These are phyloP conservation scores for Yamadazyma philogaea DNA, from an alignment of 805 yeast species.

Conservation along the genomic window DNA sequence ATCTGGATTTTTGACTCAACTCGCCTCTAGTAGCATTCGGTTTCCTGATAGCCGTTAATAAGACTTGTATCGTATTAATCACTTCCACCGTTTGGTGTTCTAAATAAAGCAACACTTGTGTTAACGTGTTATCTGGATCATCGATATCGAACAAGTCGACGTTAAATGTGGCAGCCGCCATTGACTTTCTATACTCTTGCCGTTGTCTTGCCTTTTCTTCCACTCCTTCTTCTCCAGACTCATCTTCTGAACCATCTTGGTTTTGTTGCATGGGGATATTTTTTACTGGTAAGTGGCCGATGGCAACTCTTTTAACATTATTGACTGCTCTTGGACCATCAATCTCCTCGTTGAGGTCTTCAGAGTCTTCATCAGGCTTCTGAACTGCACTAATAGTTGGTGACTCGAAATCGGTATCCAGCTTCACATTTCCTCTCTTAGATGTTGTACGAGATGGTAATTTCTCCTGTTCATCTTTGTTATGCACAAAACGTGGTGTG, in stretches of 20 bases:
- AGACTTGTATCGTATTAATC: constrained; percentile 80
- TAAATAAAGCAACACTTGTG: constrained; percentile 76
- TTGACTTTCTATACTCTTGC: constrained; percentile 44
- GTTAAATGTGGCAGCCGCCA: constrained; percentile 59
- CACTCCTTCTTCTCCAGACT: constrained; percentile 20
- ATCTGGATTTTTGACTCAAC: constrained; percentile 65
- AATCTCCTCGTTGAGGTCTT: background rate
- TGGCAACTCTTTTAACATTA: constrained; percentile 4
- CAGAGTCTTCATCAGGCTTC: background rate
- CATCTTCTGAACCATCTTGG: constrained; percentile 12
- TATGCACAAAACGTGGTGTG: too few species aligned
- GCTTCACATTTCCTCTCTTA: background rate
- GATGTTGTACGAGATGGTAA: too few species aligned
- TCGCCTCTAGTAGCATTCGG: constrained; percentile 75
- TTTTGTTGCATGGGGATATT: background rate
- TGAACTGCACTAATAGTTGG: background rate
- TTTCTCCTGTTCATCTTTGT: too few species aligned
- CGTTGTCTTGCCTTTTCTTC: constrained; percentile 39
- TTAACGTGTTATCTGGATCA: constrained; percentile 84
- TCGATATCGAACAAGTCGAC: constrained; percentile 75
- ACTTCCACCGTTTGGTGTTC: constrained; percentile 94
- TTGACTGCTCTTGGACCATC: background rate
- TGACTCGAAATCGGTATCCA: background rate
- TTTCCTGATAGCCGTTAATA: constrained; percentile 71
- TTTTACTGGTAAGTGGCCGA: background rate